Evolutionary conservation across 352 stramenopile species (phyloP).

Genomic region (Pythium sp.): DNA sequence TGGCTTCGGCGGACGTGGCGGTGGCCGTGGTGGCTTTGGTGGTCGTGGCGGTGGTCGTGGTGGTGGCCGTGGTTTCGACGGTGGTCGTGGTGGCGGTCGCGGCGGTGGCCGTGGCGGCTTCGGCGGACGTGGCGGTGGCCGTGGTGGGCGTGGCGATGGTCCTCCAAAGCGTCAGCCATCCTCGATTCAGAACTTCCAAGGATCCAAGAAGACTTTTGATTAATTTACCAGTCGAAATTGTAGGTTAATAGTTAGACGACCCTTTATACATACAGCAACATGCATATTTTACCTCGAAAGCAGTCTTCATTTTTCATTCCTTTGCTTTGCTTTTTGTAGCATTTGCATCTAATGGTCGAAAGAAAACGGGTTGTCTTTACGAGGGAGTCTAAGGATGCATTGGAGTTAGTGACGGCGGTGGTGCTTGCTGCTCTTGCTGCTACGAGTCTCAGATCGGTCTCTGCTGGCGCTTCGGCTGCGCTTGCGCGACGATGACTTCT

Average conservation of each 20-base stretch:
- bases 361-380: background rate
- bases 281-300: background rate
- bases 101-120: slow-evolving; percentile 26
- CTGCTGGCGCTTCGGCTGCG: slow-evolving; percentile 23
- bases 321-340: background rate
- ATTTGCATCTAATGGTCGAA: background rate
- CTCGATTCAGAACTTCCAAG: slow-evolving; percentile 93
- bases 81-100: slow-evolving; percentile 27
- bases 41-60: slow-evolving; percentile 51
- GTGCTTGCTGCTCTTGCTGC: slow-evolving; percentile 10
- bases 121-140: slow-evolving; percentile 35
- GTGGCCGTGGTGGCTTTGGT: slow-evolving; percentile 54
- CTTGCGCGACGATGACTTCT: slow-evolving; percentile 11
- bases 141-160: slow-evolving; percentile 62
- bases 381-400: background rate
- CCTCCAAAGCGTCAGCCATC: slow-evolving; percentile 83
- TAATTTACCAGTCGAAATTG: slow-evolving; percentile 39
- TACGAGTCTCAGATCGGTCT: background rate
- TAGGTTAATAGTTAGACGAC: slow-evolving; percentile 22
- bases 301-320: background rate
- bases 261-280: slow-evolving; percentile 8
- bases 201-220: slow-evolving; percentile 97
- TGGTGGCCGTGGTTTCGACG: slow-evolving; percentile 42
- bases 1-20: slow-evolving; percentile 44
- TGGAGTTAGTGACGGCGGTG: slow-evolving; percentile 4